Evolutionary conservation across 345 rosid species (phyloP).

Genomic region (Lepidium africanum): DNA sequence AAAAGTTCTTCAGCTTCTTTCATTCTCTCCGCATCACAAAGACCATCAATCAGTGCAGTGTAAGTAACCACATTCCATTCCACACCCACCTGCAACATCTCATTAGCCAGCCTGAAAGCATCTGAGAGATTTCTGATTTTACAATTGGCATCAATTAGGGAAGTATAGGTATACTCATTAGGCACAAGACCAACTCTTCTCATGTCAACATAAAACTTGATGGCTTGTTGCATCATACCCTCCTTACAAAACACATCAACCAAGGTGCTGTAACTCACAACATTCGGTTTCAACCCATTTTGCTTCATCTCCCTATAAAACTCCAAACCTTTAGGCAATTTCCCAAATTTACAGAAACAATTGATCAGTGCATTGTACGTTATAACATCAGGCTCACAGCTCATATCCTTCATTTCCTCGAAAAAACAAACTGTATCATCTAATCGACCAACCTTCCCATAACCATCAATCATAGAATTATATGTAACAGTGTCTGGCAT

Average conservation of each 20-base stretch:
- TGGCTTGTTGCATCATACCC: conserved; percentile 56
- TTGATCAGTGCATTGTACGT: conserved; percentile 58
- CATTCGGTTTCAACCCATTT: conserved; percentile 47
- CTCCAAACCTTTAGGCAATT: conserved; percentile 37
- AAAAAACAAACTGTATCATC: conserved; percentile 37
- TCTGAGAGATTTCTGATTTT: conserved; percentile 42
- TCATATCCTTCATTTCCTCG: conserved; percentile 51
- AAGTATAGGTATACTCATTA: conserved; percentile 65
- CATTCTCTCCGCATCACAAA: conserved; percentile 46
- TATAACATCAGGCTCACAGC: conserved; percentile 49
- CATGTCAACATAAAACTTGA: conserved; percentile 60
- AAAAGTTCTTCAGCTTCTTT: conserved; percentile 53
- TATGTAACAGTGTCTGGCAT: conserved; percentile 63
- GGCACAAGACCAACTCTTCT: conserved; percentile 54
- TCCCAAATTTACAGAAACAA: conserved; percentile 48
- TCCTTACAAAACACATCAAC: conserved; percentile 68
- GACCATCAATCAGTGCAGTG: conserved; percentile 49
- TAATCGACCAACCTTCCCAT: conserved; percentile 48
- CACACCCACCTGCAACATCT: conserved; percentile 44
- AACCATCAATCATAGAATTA: conserved; percentile 64
- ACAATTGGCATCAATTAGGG: conserved; percentile 59
- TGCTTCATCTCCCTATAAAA: conserved; percentile 50
- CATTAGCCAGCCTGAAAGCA: conserved; percentile 53
- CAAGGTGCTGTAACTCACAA: conserved; percentile 57
- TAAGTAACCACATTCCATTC: conserved; percentile 52